These are phyloP conservation scores for Cyclotella choctawhatcheeana DNA, from an alignment of 108 stramenopile genomes.

Conservation along the genomic window DNA sequence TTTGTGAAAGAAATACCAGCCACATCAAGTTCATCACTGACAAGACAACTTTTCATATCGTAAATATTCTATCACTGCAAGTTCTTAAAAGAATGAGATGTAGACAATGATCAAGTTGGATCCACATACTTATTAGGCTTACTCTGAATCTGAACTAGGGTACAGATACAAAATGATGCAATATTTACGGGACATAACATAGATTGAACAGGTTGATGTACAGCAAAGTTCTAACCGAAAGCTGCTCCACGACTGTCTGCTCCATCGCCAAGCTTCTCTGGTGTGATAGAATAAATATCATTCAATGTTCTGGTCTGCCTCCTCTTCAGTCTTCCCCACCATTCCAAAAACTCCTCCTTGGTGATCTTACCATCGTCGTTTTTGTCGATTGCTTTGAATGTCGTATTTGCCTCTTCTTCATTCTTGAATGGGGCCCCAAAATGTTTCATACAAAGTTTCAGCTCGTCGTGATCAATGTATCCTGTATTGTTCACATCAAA, in stretches of 20 bases:
- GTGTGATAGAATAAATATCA: constrained; percentile 20
- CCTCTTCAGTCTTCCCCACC: constrained; percentile 1
- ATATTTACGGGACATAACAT: not conserved
- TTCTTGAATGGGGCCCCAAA: constrained; percentile 16
- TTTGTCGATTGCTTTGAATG: constrained; percentile 21
- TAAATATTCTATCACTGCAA: too few species aligned
- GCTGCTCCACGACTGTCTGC: constrained; percentile 4
- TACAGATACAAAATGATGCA: too few species aligned
- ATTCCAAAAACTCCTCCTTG: constrained; percentile 4
- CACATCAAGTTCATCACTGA: too few species aligned
- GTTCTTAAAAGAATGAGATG: too few species aligned
- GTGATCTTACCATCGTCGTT: constrained; percentile 16
- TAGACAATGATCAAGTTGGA: too few species aligned
- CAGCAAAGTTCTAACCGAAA: too few species aligned
- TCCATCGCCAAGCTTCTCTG: constrained; percentile 1
- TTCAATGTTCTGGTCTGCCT: not conserved
- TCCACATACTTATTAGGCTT: too few species aligned
- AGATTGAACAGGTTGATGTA: too few species aligned
- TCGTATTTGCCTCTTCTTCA: constrained; percentile 1
- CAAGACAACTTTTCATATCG: too few species aligned
- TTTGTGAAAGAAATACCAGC: too few species aligned
- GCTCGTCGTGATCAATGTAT: constrained; percentile 14
- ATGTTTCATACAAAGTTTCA: constrained; percentile 16
- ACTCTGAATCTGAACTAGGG: too few species aligned
- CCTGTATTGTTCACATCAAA: constrained; percentile 24